Percentiles rank a stretch among this genome's conserved stretches.
Conservation (phyloP, 306 rosid species). For the Vicia villosa region DNA sequence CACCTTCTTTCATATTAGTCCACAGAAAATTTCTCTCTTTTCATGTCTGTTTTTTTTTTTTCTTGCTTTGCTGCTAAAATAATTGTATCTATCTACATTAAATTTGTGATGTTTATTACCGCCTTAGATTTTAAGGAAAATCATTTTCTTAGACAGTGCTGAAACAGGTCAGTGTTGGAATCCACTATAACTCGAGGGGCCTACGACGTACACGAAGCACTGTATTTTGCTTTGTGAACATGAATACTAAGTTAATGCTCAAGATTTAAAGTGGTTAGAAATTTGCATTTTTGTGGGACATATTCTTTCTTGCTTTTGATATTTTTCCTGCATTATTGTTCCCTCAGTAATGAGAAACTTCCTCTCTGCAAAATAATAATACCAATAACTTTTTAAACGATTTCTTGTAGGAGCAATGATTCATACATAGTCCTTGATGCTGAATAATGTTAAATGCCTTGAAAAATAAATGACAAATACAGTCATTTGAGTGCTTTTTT, state of each 20-base stretch:
- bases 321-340: conserved; percentile 41
- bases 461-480: neutral
- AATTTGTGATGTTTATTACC: conserved; percentile 19
- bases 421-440: neutral
- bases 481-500: conserved; percentile 3
- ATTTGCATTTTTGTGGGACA: conserved; percentile 47
- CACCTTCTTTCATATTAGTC: conserved; percentile 23
- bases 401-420: conserved; percentile 25
- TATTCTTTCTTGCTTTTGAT: conserved; percentile 31
- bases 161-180: conserved; percentile 35
- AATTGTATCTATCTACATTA: conserved; percentile 29
- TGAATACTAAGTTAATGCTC: conserved; percentile 38
- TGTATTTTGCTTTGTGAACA: conserved; percentile 36
- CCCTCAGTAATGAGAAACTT: conserved; percentile 33
- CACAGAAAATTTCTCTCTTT: conserved; percentile 5
- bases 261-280: conserved; percentile 33
- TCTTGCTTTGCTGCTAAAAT: conserved; percentile 24
- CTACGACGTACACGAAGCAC: conserved; percentile 39
- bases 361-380: conserved; percentile 10
- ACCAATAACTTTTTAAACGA: neutral
- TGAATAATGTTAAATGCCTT: conserved; percentile 3
- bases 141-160: conserved; percentile 15
- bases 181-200: conserved; percentile 44
- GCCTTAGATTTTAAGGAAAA: conserved; percentile 30
- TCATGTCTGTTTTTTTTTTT: conserved; percentile 40